phyloP scores from a whole-genome alignment of 2,329 filamentous ascomycete genomes.

The Aspergillus hiratsukae region DNA sequence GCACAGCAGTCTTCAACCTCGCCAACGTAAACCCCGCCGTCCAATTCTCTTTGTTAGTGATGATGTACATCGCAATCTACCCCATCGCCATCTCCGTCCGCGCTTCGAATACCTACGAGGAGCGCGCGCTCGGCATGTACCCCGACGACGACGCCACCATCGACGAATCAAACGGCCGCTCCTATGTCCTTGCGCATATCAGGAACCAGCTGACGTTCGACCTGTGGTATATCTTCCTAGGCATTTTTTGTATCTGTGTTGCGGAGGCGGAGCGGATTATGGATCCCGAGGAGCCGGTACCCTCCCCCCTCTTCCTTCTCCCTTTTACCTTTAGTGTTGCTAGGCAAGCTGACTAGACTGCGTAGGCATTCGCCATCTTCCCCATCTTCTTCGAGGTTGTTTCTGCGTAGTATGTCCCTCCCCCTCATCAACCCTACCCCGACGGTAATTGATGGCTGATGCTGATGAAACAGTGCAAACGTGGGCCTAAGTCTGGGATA shows the following conservation, averaged over 20 bases:
- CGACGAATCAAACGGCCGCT: constrained; percentile 23
- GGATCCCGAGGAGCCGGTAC: constrained; percentile 22
- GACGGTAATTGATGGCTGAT: too few relatives aligned
- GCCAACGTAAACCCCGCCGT: constrained; percentile 51
- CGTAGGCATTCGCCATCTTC: constrained; percentile 48
- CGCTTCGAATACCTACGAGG: constrained; percentile 64
- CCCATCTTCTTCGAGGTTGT: constrained; percentile 47
- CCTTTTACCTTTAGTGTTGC: not conserved
- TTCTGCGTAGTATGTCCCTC: constrained; percentile 34
- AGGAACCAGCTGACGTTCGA: constrained; percentile 62
- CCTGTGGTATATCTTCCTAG: constrained; percentile 60
- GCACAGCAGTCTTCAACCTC: constrained; percentile 49
- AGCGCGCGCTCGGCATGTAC: constrained; percentile 58
- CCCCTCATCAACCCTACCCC: not conserved
- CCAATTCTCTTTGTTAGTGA: constrained; percentile 63
- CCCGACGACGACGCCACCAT: constrained; percentile 27
- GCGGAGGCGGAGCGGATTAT: constrained; percentile 45
- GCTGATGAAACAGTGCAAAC: constrained; percentile 16
- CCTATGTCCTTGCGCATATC: constrained; percentile 51
- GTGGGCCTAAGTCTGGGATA: constrained; percentile 27
- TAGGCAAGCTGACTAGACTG: not conserved
- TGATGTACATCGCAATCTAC: constrained; percentile 99
- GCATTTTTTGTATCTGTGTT: constrained; percentile 54
- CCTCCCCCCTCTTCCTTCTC: constrained; percentile 7
- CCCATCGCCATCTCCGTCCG: constrained; percentile 92